phyloP scores from a whole-genome alignment of 2,329 filamentous ascomycete genomes.

The Colletotrichum sp. region DNA sequence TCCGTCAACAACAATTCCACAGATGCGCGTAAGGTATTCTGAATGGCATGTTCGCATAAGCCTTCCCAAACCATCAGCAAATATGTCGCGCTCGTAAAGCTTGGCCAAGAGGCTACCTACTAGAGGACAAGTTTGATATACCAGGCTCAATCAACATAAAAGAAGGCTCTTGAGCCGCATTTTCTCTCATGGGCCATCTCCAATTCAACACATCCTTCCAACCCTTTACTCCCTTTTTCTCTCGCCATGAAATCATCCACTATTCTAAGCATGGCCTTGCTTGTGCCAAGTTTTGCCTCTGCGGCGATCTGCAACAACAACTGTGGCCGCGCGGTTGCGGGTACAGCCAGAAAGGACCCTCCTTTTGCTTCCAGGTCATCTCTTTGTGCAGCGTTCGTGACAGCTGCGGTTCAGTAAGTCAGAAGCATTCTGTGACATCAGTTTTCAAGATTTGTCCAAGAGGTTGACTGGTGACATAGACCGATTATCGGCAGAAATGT shows the following conservation, averaged over 20 bases:
- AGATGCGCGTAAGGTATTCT: not conserved
- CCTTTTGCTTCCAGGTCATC: not conserved
- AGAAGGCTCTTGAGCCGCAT: not conserved
- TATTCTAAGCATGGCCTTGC: not conserved
- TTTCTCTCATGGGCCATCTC: not conserved
- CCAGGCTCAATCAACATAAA: not conserved
- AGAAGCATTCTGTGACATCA: not conserved
- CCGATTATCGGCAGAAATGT: not conserved
- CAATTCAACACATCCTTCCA: not conserved
- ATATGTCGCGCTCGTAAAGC: not conserved
- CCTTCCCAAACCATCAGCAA: not conserved
- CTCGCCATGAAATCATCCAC: not conserved
- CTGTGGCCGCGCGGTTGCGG: slow-evolving; percentile 12
- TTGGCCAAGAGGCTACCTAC: not conserved
- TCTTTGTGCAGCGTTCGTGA: slow-evolving; percentile 3
- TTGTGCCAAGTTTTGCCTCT: not conserved
- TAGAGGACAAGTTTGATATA: not conserved
- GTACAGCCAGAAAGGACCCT: not conserved
- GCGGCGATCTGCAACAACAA: slow-evolving; percentile 17
- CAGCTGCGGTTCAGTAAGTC: slow-evolving; percentile 2
- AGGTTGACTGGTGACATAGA: not conserved
- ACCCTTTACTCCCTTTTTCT: too few species aligned
- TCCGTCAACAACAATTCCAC: not conserved
- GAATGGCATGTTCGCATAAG: not conserved
- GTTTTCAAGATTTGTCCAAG: not conserved